Evolutionary conservation across 805 yeast species (phyloP), one percentile per base, ranked within the genome.

Genomic region (Ogataea methanolica): DNA sequence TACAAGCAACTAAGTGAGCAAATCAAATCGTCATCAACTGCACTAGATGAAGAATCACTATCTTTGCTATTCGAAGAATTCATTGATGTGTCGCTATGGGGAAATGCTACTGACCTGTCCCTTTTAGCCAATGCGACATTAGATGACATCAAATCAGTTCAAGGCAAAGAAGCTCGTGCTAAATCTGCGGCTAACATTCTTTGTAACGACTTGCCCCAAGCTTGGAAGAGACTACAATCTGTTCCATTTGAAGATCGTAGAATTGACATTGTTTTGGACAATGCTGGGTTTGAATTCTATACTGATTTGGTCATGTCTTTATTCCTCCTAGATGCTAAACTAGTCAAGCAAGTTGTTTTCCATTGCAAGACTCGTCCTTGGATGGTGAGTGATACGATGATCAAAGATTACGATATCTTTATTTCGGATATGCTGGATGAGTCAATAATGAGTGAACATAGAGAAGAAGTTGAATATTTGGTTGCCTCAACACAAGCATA

Each of bases 351-450:
- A 47, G 79, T 92, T 50, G 83, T 81, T 17, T 73, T 91, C 52
- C 99, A 94, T 66, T 89, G 96, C 54, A 94, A 94, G 66, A 80
- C 82, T 44, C 78, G 90, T 50, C 97, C 98, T 33, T 94, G 98
- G 95, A 92, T 94, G 84, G 98, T 94, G 17, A 88, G 96, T 56
- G 99, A 94, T 66, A 95, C 94, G 8, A 82, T 90, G 81, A 79
- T 88, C 29, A 82, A 82, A 59, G 99, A 94, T 68, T 81, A 88
- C 50, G 71, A 73, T 41, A 61, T 74, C 31, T 71, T 88, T 44
- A 53, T 88, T 16, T 56, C 67, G 12, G 88, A 87, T 58, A 68
- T 91, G 56, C 63, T 59, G 26, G 78, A 83, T 56, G 56, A 71
- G 6, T 42, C 60, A 6, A 72, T 80, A 52, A 88, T 85, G 70